Percentiles rank a stretch among this genome's conserved stretches.
These are phyloP conservation scores for Hydnum rufescens DNA, from an alignment of 768 basidiomycete species.

Conservation along the genomic window DNA sequence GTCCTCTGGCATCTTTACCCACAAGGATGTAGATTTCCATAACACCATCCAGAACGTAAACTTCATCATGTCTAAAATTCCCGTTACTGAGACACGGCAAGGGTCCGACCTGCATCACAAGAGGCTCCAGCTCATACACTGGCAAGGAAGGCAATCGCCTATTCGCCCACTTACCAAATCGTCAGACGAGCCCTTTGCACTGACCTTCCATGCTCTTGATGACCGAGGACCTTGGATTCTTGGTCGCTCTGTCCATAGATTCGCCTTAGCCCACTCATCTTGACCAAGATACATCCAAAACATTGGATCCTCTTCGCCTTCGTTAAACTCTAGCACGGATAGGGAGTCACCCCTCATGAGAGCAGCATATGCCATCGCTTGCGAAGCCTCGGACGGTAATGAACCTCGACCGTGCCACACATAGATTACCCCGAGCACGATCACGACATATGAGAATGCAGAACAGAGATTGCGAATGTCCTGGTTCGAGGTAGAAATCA, in stretches of 20 bases:
- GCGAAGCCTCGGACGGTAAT: constrained; percentile 32
- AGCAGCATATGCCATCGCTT: constrained; percentile 41
- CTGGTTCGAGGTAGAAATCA: constrained; percentile 4
- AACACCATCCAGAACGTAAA: constrained; percentile 52
- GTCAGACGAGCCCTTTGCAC: neutral
- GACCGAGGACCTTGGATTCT: neutral
- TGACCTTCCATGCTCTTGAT: neutral
- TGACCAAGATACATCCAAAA: constrained; percentile 80
- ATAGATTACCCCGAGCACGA: constrained; percentile 48
- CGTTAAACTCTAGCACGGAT: constrained; percentile 38
- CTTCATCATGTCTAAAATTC: constrained; percentile 19
- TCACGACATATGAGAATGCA: constrained; percentile 64
- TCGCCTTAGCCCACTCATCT: constrained; percentile 50
- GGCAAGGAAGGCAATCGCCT: neutral
- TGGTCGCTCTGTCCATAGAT: constrained; percentile 39
- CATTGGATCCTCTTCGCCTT: constrained; percentile 47
- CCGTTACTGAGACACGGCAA: constrained; percentile 21
- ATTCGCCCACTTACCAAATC: too few relatives aligned
- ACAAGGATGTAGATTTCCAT: constrained; percentile 70
- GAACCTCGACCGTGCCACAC: constrained; percentile 73
- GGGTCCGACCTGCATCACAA: neutral
- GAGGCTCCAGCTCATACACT: neutral
- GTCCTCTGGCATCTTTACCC: constrained; percentile 40
- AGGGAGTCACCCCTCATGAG: constrained; percentile 22
- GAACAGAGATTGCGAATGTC: constrained; percentile 46